Evolutionary conservation across 768 basidiomycete genomes (phyloP), one percentile per base, ranked within the genome.

Genomic region (Leccinum variicolor): DNA sequence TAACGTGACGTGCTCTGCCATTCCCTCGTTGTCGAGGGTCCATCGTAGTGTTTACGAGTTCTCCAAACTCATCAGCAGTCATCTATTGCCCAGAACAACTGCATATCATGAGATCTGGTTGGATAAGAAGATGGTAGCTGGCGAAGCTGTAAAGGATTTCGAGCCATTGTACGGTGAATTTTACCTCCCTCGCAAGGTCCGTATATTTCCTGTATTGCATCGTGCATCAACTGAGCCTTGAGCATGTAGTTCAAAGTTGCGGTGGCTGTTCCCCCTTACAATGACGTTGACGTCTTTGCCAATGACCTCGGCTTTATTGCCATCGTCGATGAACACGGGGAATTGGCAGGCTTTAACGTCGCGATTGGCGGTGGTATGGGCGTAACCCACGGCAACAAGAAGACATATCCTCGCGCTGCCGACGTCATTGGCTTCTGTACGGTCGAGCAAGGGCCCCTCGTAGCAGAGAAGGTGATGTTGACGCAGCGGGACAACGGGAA

Each of bases 41-140:
- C 97, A 99, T 74, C 73, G 75, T 21, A 82, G 89, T 71, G 92
- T 94, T 14, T 93, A 84, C 67, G 81, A 87, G 39, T 97, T 98
- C 66, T 82, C 93, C 3, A 92, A 88, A 66, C 78, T 79, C 57
- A 82, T 95, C 67, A 94, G 92, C 74, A 84, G 86, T 59, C 87
- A 91, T 67, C 82, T 99, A 43, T 79, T 97, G 33, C 97, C 97
- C 21, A 81, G 85, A 47, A 98, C 95, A 5, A 85, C 86, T 4
- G 97, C 97, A 6, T 98, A 99, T 72, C 93, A 98, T 69, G 97
- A 99, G 75, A 98, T 99, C 61, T 99, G 96, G 96, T 79, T 98
- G 45, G 94, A 98, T 77, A 95, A 97, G 78, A 97, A 97, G 78
- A 75, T 94, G 64, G 89, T 99, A 52, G 92, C 90, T 4, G 97